A percentile compares a stretch with the other conserved stretches of the same genome.
Evolutionary conservation across 2,329 filamentous ascomycete species (phyloP).

Genomic region (Ascochyta fabae): DNA sequence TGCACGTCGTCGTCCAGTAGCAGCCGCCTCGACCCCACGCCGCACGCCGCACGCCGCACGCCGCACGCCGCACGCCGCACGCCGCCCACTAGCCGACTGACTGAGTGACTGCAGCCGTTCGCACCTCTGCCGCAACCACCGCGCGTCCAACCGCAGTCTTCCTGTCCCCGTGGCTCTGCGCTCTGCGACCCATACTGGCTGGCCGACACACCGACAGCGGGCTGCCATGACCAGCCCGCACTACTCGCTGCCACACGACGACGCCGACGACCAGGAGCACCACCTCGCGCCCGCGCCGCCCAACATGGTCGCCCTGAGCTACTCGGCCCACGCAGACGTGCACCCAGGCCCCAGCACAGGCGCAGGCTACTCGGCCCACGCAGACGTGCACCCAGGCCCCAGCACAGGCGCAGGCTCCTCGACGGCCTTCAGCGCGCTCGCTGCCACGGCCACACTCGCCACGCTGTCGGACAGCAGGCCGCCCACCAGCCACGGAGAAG

Average conservation of each 20-base stretch:
- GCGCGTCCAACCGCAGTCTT: background rate
- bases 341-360: background rate
- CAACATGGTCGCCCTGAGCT: constrained; percentile 18
- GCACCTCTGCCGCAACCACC: constrained; percentile 6
- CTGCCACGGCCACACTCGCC: constrained; percentile 37
- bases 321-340: constrained; percentile 15
- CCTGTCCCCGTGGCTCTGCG: constrained; percentile 5
- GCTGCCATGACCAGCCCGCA: constrained; percentile 39
- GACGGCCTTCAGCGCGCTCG: constrained; percentile 29
- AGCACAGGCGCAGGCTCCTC: constrained; percentile 11
- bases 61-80: constrained; percentile 8
- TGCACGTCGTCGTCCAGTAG: constrained; percentile 14
- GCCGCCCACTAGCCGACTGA: constrained; percentile 6
- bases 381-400: constrained; percentile 3
- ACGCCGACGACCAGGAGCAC: constrained; percentile 10
- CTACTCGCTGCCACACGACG: constrained; percentile 12
- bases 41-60: constrained; percentile 3
- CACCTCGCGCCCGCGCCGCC: constrained; percentile 16
- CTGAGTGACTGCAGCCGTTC: constrained; percentile 9
- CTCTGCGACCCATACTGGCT: constrained; percentile 4
- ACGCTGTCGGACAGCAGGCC: constrained; percentile 40
- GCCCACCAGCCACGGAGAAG: constrained; percentile 33
- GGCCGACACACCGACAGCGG: constrained; percentile 6
- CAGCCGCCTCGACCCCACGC: constrained; percentile 9
- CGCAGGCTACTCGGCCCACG: constrained; percentile 16